Conservation (phyloP, 2,329 filamentous ascomycete genomes). For the Trichoderma endophyticum region DNA sequence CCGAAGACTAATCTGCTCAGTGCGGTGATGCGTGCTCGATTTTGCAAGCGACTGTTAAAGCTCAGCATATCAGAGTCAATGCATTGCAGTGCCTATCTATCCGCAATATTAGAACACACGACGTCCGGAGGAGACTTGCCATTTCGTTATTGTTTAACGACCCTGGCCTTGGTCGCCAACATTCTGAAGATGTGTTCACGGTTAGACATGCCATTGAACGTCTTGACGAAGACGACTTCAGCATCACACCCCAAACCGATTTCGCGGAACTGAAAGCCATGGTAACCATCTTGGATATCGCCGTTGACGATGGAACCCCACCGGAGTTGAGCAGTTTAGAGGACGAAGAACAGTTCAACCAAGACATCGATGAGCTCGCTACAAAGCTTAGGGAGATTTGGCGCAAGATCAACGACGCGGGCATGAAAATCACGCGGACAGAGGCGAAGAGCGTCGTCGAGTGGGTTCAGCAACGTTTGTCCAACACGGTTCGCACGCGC, state of each 20-base stretch:
- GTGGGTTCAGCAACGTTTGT: slow-evolving; percentile 68
- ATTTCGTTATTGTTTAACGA: slow-evolving; percentile 60
- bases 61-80: slow-evolving; percentile 53
- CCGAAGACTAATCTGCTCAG: slow-evolving; percentile 25
- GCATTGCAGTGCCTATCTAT: slow-evolving; percentile 59
- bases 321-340: slow-evolving; percentile 28
- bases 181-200: slow-evolving; percentile 41
- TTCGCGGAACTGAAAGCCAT: slow-evolving; percentile 66
- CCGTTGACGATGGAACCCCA: slow-evolving; percentile 60
- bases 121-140: slow-evolving; percentile 65
- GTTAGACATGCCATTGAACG: slow-evolving; percentile 45
- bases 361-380: slow-evolving; percentile 64
- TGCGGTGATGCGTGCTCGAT: slow-evolving; percentile 48
- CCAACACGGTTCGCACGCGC: slow-evolving; percentile 67
- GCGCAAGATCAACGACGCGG: slow-evolving; percentile 68
- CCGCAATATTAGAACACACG: slow-evolving; percentile 47
- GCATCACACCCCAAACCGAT: slow-evolving; percentile 55
- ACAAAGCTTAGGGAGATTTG: slow-evolving; percentile 55
- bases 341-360: slow-evolving; percentile 58
- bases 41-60: slow-evolving; percentile 43
- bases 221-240: slow-evolving; percentile 49
- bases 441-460: slow-evolving; percentile 76
- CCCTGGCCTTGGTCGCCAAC: slow-evolving; percentile 37
- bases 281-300: slow-evolving; percentile 68
- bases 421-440: slow-evolving; percentile 67